These are phyloP conservation scores for Hemisphaericaspora xylofermentans DNA, from an alignment of 1,139 yeast species.

Conservation along the genomic window DNA sequence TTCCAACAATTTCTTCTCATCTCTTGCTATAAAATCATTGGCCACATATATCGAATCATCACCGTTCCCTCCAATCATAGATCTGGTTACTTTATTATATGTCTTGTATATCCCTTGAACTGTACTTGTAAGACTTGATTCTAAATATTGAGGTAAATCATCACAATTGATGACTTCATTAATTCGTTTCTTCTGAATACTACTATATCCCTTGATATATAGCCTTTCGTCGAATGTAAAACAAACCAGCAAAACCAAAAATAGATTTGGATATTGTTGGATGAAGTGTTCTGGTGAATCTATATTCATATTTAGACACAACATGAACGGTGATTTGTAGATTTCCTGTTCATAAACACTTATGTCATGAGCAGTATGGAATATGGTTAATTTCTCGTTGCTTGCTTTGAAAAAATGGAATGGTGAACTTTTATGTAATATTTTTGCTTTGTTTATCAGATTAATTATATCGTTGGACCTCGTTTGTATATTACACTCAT, in stretches of 20 bases:
- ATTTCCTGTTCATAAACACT: conserved; percentile 58
- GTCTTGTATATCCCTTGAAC: conserved; percentile 23
- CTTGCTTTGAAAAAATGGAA: conserved; percentile 71
- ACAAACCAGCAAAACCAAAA: conserved; percentile 29
- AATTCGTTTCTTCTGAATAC: conserved; percentile 22
- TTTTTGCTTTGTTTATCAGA: conserved; percentile 71
- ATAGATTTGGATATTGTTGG: conserved; percentile 23
- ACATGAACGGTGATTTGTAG: conserved; percentile 58
- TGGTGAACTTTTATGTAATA: conserved; percentile 76
- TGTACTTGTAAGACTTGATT: conserved; percentile 22
- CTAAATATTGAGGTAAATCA: conserved; percentile 23
- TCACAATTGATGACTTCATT: conserved; percentile 24
- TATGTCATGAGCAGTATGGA: conserved; percentile 78
- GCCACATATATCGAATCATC: conserved; percentile 25
- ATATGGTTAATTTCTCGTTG: conserved; percentile 43
- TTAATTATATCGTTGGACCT: conserved; percentile 47
- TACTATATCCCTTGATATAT: conserved; percentile 29
- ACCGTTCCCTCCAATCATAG: conserved; percentile 23
- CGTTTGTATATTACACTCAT: conserved; percentile 7
- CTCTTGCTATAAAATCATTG: conserved; percentile 12
- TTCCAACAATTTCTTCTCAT: conserved; percentile 6
- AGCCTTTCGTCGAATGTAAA: conserved; percentile 29
- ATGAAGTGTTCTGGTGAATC: conserved; percentile 26
- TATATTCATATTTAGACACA: conserved; percentile 56
- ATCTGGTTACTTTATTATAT: conserved; percentile 22